Percentiles rank a stretch among this genome's conserved stretches.
Conservation (phyloP, 495 filamentous ascomycete genomes). For the Pyrenula aspistea region DNA sequence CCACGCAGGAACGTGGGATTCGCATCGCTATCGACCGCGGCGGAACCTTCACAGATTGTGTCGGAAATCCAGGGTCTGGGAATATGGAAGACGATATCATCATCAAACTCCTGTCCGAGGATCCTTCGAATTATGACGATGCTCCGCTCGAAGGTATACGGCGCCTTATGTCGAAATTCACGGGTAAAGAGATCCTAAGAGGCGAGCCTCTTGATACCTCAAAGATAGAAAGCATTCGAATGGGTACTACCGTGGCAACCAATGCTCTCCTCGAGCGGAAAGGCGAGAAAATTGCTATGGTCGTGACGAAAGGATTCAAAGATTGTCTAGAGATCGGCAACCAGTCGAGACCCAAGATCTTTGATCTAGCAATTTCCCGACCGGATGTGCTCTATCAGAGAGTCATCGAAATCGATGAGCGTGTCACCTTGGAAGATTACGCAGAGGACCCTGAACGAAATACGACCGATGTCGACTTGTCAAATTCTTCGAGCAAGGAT, state of each 20-base stretch:
- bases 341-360: conserved; percentile 72
- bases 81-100: conserved; percentile 51
- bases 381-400: conserved; percentile 67
- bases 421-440: conserved; percentile 65
- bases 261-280: conserved; percentile 91
- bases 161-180: conserved; percentile 74
- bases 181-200: conserved; percentile 60
- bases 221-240: conserved; percentile 72
- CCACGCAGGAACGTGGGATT: conserved; percentile 9
- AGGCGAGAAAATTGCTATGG: conserved; percentile 79
- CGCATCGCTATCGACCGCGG: conserved; percentile 14
- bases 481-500: background rate
- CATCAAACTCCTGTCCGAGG: conserved; percentile 82
- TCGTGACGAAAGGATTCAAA: conserved; percentile 87
- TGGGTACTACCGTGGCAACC: conserved; percentile 85
- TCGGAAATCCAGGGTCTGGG: conserved; percentile 5
- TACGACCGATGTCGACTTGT: conserved; percentile 8
- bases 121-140: conserved; percentile 80
- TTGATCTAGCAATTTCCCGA: conserved; percentile 68
- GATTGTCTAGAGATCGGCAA: conserved; percentile 86
- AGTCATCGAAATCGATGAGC: conserved; percentile 71
- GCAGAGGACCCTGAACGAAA: conserved; percentile 28
- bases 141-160: conserved; percentile 87
- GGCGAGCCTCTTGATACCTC: conserved; percentile 75
- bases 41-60: conserved; percentile 18